phyloP scores from a whole-genome alignment of 1,139 yeast species.

The Yamadazyma taylorii region DNA sequence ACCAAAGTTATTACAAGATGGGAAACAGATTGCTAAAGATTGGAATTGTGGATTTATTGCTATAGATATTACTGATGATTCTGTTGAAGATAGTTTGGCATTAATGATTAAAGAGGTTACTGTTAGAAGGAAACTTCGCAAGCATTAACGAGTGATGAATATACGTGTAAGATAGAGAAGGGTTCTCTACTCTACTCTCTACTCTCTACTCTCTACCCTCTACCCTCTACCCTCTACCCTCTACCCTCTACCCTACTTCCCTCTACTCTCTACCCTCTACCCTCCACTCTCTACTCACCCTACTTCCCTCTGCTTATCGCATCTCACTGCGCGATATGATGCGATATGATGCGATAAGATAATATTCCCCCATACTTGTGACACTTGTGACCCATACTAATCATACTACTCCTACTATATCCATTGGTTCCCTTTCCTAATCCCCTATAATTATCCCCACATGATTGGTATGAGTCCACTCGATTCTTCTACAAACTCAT shows the following conservation, averaged over 20 bases:
- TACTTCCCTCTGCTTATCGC: conserved; percentile 1
- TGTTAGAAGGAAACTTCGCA: conserved; percentile 37
- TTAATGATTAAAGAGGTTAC: conserved; percentile 59
- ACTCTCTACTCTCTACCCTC: too few relatives aligned
- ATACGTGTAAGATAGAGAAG: not conserved
- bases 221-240: too few relatives aligned
- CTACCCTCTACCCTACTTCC: too few relatives aligned
- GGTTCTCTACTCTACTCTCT: too few relatives aligned
- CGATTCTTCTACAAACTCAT: not conserved
- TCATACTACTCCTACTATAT: not conserved
- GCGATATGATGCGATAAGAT: conserved; percentile 6
- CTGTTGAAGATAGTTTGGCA: conserved; percentile 56
- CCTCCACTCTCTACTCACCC: too few relatives aligned
- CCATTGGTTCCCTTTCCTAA: too few relatives aligned
- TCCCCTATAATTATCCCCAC: too few relatives aligned
- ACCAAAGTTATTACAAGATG: conserved; percentile 56
- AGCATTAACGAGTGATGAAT: not conserved
- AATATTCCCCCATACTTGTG: not conserved
- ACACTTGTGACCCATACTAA: not conserved
- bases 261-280: too few relatives aligned
- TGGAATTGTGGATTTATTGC: conserved; percentile 70
- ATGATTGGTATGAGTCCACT: too few relatives aligned
- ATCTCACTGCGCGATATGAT: not conserved
- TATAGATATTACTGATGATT: conserved; percentile 48
- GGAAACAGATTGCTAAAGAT: conserved; percentile 50